Evolutionary conservation across 192 early-diverging fungal species (phyloP).

Genomic region (Helicostylum pulchrum): DNA sequence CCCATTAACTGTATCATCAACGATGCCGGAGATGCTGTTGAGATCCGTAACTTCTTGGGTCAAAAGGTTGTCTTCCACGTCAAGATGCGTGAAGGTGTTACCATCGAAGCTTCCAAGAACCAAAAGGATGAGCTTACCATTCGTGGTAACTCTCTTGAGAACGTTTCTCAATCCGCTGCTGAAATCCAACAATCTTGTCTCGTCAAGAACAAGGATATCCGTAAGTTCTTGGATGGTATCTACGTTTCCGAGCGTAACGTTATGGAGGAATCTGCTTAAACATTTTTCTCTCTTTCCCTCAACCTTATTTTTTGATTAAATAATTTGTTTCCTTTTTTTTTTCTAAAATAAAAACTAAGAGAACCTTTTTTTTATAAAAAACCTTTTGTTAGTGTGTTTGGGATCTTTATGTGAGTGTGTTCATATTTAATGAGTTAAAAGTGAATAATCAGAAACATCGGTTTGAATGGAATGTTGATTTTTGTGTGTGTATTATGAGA

Average conservation of each 20-base stretch:
- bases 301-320: conserved; percentile 2
- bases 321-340: not conserved
- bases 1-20: conserved; percentile 95
- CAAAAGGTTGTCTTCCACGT: conserved; percentile 90
- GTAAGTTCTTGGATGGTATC: conserved; percentile 72
- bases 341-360: not conserved
- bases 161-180: conserved; percentile 95
- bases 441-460: too few species aligned
- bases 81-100: conserved; percentile 82
- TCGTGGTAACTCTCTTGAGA: conserved; percentile 89
- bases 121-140: conserved; percentile 96
- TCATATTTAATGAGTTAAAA: not conserved
- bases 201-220: conserved; percentile 99
- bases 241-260: conserved; percentile 45
- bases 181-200: conserved; percentile 91
- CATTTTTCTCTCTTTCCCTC: not conserved
- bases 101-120: conserved; percentile 67
- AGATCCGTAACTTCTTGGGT: conserved; percentile 99
- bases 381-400: too few species aligned
- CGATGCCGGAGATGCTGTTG: conserved; percentile 70
- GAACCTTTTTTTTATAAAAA: not conserved
- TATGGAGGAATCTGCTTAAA: conserved; percentile 26
- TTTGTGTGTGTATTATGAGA: too few species aligned
- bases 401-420: not conserved
- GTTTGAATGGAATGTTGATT: too few species aligned